A percentile compares a stretch with the other conserved stretches of the same genome.
Conservation (phyloP, 2,329 filamentous ascomycete genomes). For the Thelonectria blattea region DNA sequence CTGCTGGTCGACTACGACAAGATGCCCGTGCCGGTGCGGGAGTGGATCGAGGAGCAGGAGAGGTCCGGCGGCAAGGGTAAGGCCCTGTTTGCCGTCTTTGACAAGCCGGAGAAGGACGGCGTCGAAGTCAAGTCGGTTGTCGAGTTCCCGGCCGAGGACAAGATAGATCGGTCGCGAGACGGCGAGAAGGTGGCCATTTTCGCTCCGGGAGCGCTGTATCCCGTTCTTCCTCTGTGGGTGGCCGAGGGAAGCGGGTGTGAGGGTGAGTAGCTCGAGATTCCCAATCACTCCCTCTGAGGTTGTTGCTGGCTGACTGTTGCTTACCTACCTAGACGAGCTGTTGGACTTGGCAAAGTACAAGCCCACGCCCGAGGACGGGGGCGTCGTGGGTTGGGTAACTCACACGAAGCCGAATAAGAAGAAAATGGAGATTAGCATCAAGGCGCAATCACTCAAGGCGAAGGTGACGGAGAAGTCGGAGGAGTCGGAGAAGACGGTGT, state of each 20-base stretch:
- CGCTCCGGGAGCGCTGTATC: constrained; percentile 58
- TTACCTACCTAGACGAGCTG: constrained; percentile 32
- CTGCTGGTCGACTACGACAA: constrained; percentile 54
- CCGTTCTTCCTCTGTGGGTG: constrained; percentile 56
- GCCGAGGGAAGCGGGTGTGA: constrained; percentile 51
- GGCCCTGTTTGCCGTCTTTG: constrained; percentile 51
- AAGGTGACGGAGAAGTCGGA: constrained; percentile 12
- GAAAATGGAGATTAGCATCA: constrained; percentile 45
- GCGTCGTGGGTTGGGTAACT: constrained; percentile 40
- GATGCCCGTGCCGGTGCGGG: constrained; percentile 50
- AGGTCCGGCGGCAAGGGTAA: constrained; percentile 42
- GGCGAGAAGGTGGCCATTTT: constrained; percentile 53
- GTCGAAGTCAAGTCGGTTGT: constrained; percentile 48
- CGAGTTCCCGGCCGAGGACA: constrained; percentile 34
- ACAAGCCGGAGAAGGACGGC: constrained; percentile 46
- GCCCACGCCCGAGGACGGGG: constrained; percentile 32
- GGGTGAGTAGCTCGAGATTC: constrained; percentile 39
- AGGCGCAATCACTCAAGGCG: constrained; percentile 42
- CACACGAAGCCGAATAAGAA: constrained; percentile 41
- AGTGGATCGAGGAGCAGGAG: constrained; percentile 56
- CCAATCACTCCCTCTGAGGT: too few species aligned
- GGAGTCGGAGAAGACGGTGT: constrained; percentile 12
- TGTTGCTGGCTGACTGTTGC: constrained; percentile 8
- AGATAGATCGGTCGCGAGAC: constrained; percentile 41
- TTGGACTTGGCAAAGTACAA: constrained; percentile 40